Conservation (phyloP, 2,329 filamentous ascomycete genomes). For the Calcarisporium arbuscula region DNA sequence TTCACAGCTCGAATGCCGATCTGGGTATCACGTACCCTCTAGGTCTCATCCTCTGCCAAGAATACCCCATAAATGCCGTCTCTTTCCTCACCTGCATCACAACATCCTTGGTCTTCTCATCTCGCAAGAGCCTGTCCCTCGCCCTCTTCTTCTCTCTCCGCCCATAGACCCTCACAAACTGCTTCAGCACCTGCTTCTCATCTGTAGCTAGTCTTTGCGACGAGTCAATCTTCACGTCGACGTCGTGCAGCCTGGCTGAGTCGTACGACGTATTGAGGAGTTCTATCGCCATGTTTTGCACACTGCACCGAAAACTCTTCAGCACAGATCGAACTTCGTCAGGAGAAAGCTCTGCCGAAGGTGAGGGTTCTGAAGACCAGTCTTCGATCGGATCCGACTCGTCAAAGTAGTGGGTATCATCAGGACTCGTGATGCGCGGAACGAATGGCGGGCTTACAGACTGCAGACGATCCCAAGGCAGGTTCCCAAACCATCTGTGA, state of each 20-base stretch:
- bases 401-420: conserved; percentile 87
- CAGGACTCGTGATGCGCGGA: conserved; percentile 60
- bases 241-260: conserved; percentile 37
- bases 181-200: conserved; percentile 38
- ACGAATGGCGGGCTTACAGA: conserved; percentile 69
- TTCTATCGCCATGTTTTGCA: conserved; percentile 37
- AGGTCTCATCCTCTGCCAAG: conserved; percentile 56
- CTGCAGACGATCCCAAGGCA: conserved; percentile 73
- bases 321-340: conserved; percentile 27
- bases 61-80: conserved; percentile 84
- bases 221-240: conserved; percentile 42
- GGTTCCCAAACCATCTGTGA: conserved; percentile 77
- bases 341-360: conserved; percentile 20
- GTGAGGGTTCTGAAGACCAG: conserved; percentile 43
- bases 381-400: conserved; percentile 69
- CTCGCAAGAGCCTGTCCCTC: conserved; percentile 77
- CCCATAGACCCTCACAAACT: conserved; percentile 46
- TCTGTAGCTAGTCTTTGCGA: conserved; percentile 24
- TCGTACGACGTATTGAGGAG: conserved; percentile 44
- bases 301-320: conserved; percentile 28
- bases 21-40: conserved; percentile 20
- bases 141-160: conserved; percentile 69
- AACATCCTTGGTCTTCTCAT: conserved; percentile 55
- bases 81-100: conserved; percentile 78
- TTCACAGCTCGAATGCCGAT: not conserved